A percentile compares a stretch with the other conserved stretches of the same genome.
These are phyloP conservation scores for Rhizophagus prolifer DNA, from an alignment of 192 early-diverging fungal genomes.

Conservation along the genomic window DNA sequence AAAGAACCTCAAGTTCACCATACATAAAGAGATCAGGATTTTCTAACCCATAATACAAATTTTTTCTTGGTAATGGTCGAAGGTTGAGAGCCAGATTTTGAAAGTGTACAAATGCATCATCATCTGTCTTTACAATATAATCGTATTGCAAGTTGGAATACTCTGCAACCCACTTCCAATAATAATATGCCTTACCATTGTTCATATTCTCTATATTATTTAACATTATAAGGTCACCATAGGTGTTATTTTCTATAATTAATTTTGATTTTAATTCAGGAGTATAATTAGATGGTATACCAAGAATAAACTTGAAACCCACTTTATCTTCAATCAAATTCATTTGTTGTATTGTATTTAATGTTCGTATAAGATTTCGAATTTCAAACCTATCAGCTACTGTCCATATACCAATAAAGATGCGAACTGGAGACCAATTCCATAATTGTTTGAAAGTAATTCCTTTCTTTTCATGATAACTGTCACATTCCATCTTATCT, in stretches of 20 bases:
- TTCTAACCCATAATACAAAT: constrained; percentile 38
- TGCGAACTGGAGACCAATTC: constrained; percentile 17
- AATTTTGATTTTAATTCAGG: constrained; percentile 3
- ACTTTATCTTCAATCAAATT: constrained; percentile 21
- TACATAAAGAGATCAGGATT: constrained; percentile 21
- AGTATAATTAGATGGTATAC: constrained; percentile 3
- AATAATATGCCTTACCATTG: constrained; percentile 40
- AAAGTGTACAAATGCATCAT: constrained; percentile 38
- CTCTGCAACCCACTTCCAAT: constrained; percentile 32
- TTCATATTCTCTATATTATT: constrained; percentile 42
- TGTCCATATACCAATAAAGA: constrained; percentile 41
- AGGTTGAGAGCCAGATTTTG: constrained; percentile 35
- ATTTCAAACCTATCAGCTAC: constrained; percentile 24
- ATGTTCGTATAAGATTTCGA: constrained; percentile 34
- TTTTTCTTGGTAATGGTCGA: constrained; percentile 24
- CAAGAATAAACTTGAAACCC: constrained; percentile 39
- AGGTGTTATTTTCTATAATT: constrained; percentile 30
- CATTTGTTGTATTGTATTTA: constrained; percentile 31
- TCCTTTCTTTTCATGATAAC: constrained; percentile 17
- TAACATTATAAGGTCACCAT: constrained; percentile 36
- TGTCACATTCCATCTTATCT: constrained; percentile 16
- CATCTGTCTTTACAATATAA: constrained; percentile 40
- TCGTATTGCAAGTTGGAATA: constrained; percentile 21
- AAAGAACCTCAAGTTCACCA: constrained; percentile 36
- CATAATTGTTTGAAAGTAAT: constrained; percentile 14